Evolutionary conservation across 2,329 filamentous ascomycete species (phyloP), one percentile per base, ranked within the genome.

Genomic region (Talaromyces sp.): DNA sequence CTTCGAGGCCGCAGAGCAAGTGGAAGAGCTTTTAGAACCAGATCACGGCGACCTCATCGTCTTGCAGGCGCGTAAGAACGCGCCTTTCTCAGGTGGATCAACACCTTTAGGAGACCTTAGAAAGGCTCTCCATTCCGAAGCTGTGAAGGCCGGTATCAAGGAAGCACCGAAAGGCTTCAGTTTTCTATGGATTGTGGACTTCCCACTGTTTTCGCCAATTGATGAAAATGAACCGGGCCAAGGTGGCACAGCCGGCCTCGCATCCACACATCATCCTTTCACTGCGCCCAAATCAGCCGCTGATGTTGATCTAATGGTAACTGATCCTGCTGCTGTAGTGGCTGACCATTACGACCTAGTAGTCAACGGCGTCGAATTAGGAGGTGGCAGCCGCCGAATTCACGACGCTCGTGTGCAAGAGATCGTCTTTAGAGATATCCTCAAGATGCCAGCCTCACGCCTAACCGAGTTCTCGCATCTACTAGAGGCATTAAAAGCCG

Each of bases 301-400:
- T 4, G 93, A 98, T 72, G 84, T 96, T 16, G 88, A 92, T 42
- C 77, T 91, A 0, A 84, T 98, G 1, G 81, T 87, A 40, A 87
- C 82, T 0, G 82, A 92, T 44, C 93, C 95, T 0, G 81, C 92
- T 0, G 77, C 82, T 54, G 92, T 86, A 1, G 85, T 84, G 68
- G 96, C 90, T 3, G 93, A 96, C 69, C 93, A 96, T 73, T 99
- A 97, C 77, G 95, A 99, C 70, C 86, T 99, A 14, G 93, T 99
- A 0, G 85, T 98, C 69, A 99, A 99, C 73, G 95, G 95, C 3
- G 86, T 96, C 5, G 95, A 99, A 76, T 84, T 99, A 1, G 95
- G 95, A 28, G 95, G 95, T 11, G 96, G 95, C 37, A 96, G 91
- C 74, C 86, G 92, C 14, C 91, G 95, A 83, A 97, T 98, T 62